Evolutionary conservation across 176 grass and related monocot species (phyloP), one percentile per base, ranked within the genome.

Genomic region (Phyllostachys edulis): DNA sequence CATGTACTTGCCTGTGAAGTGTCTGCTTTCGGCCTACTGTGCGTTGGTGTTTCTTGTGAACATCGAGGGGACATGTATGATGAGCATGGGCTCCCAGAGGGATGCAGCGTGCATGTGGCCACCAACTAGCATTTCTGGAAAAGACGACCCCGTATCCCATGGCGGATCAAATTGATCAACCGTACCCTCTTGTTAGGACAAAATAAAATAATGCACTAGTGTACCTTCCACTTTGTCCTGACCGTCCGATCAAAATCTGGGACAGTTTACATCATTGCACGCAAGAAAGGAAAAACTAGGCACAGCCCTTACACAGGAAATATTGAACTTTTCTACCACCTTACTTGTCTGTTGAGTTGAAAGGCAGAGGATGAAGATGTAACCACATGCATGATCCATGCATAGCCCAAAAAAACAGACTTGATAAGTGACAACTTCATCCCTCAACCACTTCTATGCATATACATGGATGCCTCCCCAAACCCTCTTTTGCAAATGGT

Each of bases 141-240:
- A 85, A 50, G 61, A 80, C 60, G 39, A 50, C 38, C 47, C 39
- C 9, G 8, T 50, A 41, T 11, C 45, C 36, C 27, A 40, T 17
- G 70, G 67, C 4, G 36, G 23, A 66, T 73, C 69, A 80, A 52
- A n/a, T 55, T 54, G 82, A 84, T 41, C 27, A 12, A 49, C 63
- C 54, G 7, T 57, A 20, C 32, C 21, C 13, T 39, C 46, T 21
- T 17, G 45, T 6, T 9, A 36, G 70, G 46, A 74, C 45, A 18
- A 54, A 15, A 6, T 4, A 18, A 54, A 15, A 6, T 4, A 24
- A 50, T 20, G 59, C 11, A 9, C 16, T 6, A 4, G 26, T 5
- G 41, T 65, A 20, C 62, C 39, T 63, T 59, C 6, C 37, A 29
- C 34, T 54, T 18, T 51, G 26, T 36, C 27, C 34, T 4, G 17